A percentile compares a stretch with the other conserved stretches of the same genome.
Conservation (phyloP, 306 rosid species). For the Quercus dentata region DNA sequence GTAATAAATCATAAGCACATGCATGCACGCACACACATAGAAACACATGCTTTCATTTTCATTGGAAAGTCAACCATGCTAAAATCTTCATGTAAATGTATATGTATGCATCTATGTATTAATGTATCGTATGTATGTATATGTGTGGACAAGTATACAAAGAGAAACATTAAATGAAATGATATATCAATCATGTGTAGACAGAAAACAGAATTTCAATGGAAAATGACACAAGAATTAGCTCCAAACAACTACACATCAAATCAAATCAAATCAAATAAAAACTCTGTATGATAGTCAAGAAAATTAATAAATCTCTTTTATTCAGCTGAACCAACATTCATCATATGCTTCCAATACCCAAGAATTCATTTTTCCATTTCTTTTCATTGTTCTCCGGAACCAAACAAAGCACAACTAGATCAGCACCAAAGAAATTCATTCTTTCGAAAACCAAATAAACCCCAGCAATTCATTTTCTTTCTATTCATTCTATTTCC, state of each 20-base stretch:
- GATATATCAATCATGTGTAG: neutral
- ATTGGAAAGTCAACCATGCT: neutral
- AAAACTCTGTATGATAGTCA: neutral
- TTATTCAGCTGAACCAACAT: neutral
- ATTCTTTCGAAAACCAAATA: neutral
- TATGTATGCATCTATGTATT: neutral
- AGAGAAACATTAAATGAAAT: neutral
- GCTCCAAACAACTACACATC: neutral
- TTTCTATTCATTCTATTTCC: neutral
- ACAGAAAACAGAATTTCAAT: neutral
- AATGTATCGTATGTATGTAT: too few relatives aligned
- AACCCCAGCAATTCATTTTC: neutral
- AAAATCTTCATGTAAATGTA: neutral
- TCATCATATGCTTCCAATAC: neutral
- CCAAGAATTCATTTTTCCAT: neutral
- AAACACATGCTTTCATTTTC: neutral
- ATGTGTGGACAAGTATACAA: neutral
- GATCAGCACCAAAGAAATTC: neutral
- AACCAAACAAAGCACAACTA: neutral
- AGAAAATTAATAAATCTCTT: neutral
- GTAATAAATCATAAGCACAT: neutral
- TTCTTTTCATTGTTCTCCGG: neutral
- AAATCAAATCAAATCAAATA: neutral
- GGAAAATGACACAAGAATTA: neutral
- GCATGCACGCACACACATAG: too few relatives aligned